Evolutionary conservation across 2,329 filamentous ascomycete species (phyloP).

Genomic region (Aspergillus brasiliensis): DNA sequence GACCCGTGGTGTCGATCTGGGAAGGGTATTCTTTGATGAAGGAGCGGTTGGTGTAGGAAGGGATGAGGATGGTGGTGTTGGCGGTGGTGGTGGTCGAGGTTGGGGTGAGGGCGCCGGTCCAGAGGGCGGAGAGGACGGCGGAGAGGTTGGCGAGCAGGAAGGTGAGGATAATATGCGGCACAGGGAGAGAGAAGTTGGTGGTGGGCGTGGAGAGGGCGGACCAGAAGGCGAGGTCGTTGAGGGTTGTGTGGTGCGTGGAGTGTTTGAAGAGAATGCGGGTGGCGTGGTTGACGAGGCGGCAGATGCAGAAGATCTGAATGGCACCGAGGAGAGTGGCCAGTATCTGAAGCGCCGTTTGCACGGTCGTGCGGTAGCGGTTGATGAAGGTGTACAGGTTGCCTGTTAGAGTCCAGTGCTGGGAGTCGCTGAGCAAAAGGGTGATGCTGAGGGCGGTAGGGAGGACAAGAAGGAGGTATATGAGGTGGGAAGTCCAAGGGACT

Average conservation of each 20-base stretch:
- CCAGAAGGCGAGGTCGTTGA: neutral
- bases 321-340: neutral
- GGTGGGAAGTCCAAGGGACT: neutral
- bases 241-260: neutral
- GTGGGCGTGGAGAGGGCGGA: neutral
- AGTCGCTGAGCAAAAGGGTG: neutral
- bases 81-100: neutral
- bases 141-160: neutral
- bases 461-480: neutral
- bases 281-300: neutral
- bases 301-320: neutral
- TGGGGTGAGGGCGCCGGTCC: neutral
- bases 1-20: neutral
- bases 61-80: neutral
- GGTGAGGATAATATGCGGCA: neutral
- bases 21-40: neutral
- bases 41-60: neutral
- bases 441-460: neutral
- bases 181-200: neutral
- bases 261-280: neutral
- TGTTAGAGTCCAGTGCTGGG: neutral
- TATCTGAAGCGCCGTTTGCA: neutral
- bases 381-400: neutral
- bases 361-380: neutral
- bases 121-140: conserved; percentile 1